These are phyloP conservation scores for Ganoderma resinaceum DNA, from an alignment of 1,284 basidiomycete species.

Conservation along the genomic window DNA sequence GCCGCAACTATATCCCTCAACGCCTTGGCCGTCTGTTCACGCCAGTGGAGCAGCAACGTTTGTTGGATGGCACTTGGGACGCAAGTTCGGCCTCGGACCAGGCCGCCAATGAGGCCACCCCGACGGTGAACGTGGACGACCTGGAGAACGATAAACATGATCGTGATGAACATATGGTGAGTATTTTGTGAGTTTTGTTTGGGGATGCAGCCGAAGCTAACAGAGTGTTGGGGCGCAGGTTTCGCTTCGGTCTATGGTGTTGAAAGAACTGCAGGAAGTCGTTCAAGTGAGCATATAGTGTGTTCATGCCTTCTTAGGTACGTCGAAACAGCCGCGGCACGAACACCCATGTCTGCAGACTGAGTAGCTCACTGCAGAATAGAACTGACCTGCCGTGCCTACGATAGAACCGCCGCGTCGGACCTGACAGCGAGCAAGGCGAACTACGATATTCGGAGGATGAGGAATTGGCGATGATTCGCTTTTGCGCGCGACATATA, in stretches of 20 bases:
- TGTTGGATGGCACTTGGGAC: neutral
- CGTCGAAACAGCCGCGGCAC: too few species aligned
- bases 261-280: neutral
- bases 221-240: neutral
- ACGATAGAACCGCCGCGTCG: too few species aligned
- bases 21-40: neutral
- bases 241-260: neutral
- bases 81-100: neutral
- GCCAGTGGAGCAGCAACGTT: neutral
- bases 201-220: neutral
- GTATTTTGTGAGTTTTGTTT: neutral
- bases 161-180: neutral
- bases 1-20: too few species aligned
- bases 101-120: neutral
- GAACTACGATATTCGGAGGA: too few species aligned
- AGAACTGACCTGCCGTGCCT: too few species aligned
- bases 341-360: too few species aligned
- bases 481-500: too few species aligned
- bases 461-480: too few species aligned
- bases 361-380: too few species aligned
- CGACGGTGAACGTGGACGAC: neutral
- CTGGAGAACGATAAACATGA: neutral
- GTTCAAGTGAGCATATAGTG: neutral
- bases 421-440: too few species aligned
- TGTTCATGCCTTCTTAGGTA: neutral